Evolutionary conservation across 2,329 filamentous ascomycete species (phyloP).

Genomic region (Pseudogymnoascus sp.): DNA sequence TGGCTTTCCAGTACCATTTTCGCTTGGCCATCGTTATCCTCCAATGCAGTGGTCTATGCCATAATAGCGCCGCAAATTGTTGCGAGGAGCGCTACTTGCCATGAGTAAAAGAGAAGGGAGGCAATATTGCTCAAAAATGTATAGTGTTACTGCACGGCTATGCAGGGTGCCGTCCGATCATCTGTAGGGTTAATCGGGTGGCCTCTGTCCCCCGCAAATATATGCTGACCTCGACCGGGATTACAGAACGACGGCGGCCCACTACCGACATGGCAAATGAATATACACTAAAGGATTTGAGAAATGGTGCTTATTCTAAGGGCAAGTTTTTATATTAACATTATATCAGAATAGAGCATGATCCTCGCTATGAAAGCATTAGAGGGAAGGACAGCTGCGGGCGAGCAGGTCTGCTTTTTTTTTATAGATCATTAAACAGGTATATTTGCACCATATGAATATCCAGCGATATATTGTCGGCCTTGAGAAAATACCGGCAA

Average conservation of each 20-base stretch:
- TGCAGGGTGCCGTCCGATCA: not conserved
- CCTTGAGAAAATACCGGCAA: not conserved
- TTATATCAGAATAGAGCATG: not conserved
- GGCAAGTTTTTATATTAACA: too few species aligned
- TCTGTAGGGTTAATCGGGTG: not conserved
- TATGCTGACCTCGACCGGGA: too few species aligned
- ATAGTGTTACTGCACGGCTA: not conserved
- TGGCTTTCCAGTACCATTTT: too few species aligned
- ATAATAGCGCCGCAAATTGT: not conserved
- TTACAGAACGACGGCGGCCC: too few species aligned
- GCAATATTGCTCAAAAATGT: not conserved
- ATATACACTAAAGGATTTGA: too few species aligned
- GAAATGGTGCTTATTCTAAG: too few species aligned
- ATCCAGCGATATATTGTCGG: not conserved
- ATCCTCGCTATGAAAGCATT: not conserved
- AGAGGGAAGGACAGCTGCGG: not conserved
- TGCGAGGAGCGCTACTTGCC: not conserved
- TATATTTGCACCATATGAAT: not conserved
- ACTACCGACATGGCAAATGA: too few species aligned
- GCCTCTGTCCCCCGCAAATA: too few species aligned
- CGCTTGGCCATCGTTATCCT: too few species aligned
- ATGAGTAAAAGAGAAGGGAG: not conserved
- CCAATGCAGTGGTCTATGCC: too few species aligned
- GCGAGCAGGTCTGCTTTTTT: not conserved
- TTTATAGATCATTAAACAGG: not conserved